Conservation (phyloP, 2,329 filamentous ascomycete genomes). For the Diaporthe longicolla region DNA sequence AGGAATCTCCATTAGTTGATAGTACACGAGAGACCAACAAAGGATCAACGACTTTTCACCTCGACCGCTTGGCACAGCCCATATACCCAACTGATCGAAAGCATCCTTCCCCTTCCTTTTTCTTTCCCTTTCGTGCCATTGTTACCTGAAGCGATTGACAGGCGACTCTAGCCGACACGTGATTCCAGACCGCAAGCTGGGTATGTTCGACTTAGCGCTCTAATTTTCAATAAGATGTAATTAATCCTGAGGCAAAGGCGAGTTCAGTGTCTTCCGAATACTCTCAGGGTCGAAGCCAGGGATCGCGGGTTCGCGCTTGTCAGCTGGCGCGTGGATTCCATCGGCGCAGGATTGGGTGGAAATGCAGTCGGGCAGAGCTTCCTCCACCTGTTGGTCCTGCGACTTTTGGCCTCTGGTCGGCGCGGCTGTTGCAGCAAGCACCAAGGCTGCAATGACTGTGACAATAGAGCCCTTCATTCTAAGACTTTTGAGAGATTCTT, state of each 20-base stretch:
- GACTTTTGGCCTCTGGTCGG: neutral
- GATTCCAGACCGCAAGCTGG: too few species aligned
- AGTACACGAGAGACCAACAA: too few species aligned
- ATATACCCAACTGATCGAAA: too few species aligned
- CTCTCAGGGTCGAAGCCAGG: conserved; percentile 2
- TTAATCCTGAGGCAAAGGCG: neutral
- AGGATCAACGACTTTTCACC: too few species aligned
- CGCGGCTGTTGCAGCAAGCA: neutral
- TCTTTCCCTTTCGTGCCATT: too few species aligned
- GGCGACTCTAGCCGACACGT: neutral
- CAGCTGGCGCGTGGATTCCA: neutral
- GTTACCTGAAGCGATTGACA: too few species aligned
- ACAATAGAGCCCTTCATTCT: neutral
- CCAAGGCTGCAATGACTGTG: neutral
- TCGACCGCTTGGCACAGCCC: neutral
- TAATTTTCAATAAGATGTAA: too few species aligned
- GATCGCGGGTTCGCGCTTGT: neutral
- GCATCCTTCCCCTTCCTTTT: too few species aligned
- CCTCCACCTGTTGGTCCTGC: neutral
- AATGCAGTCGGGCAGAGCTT: neutral
- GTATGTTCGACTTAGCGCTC: neutral
- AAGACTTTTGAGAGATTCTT: neutral
- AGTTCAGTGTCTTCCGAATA: neutral
- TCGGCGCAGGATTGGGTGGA: too few species aligned
- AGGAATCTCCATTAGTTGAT: too few species aligned